Evolutionary conservation across 23 red algal species (phyloP), one percentile per base, ranked within the genome.

Genomic region (Gracilariopsis chorda): DNA sequence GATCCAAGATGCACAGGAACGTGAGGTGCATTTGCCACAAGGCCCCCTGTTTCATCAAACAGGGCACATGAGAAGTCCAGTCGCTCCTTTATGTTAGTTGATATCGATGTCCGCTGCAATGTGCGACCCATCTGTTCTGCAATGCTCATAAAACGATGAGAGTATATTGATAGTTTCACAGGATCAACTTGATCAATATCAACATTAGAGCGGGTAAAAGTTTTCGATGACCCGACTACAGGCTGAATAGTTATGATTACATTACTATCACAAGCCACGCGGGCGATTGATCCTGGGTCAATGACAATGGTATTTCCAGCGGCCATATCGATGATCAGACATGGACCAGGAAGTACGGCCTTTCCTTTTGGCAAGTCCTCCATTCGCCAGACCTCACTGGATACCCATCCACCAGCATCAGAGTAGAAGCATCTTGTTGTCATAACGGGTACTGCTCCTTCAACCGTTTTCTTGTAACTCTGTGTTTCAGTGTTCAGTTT

Each of bases 11-110:
- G 97, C 45, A 99, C 97, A 60, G 97, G 97, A 34, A 99, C 88
- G 74, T 99, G 97, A 1, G 97, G 97, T 20, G 97, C 97, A 52
- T 99, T 99, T 51, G 97, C 97, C 27, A 99, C 97, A 44, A 99
- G 88, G 8, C 93, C 97, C 11, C 97, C 97, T 10, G 62, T 96
- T 21, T 90, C 70, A 34, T 96, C 97, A 90, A 99, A 99, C 34
- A 99, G 74, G 41, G 97, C 97, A 78, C 94, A 96, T 24, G 87
- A 93, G 80, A 99, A 99, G 81, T 99, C 97, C 37, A 99, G 78
- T 39, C 97, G 68, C 82, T 99, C 97, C 43, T 99, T 99, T 42
- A 99, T 99, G 78, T 99, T 99, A 20, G 93, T 96, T 23, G 89
- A 94, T 68, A 99, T 95, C 2, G 97, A 86, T 0, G 93, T 96